Percentiles rank a stretch among this genome's conserved stretches.
These are phyloP conservation scores for Dalbergia cultrata DNA, from an alignment of 306 rosid genomes.

Conservation along the genomic window DNA sequence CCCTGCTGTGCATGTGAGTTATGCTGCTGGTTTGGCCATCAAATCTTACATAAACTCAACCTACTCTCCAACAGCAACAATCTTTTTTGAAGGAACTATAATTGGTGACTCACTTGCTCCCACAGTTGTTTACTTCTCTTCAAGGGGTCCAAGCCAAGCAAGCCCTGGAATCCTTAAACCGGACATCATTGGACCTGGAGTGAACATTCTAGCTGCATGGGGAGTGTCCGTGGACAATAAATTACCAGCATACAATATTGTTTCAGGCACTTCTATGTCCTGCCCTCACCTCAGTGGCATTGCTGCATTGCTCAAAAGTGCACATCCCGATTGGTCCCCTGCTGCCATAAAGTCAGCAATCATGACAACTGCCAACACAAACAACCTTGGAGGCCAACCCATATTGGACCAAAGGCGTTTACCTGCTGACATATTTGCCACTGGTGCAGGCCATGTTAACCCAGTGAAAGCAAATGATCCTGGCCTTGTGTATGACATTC, in stretches of 20 bases:
- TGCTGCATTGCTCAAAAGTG: conserved; percentile 67
- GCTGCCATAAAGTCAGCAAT: conserved; percentile 74
- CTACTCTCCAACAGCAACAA: conserved; percentile 49
- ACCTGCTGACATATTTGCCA: conserved; percentile 62
- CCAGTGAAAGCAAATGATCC: conserved; percentile 62
- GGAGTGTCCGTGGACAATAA: conserved; percentile 50
- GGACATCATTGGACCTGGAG: conserved; percentile 65
- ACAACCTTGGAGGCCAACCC: conserved; percentile 52
- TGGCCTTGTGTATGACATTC: conserved; percentile 59
- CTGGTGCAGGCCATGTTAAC: conserved; percentile 72
- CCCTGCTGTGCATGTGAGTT: conserved; percentile 59
- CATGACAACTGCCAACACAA: conserved; percentile 54
- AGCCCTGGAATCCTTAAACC: conserved; percentile 69
- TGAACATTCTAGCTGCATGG: conserved; percentile 72
- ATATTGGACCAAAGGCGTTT: conserved; percentile 50
- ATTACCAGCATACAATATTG: conserved; percentile 47
- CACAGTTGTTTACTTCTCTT: conserved; percentile 56
- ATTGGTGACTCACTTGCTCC: conserved; percentile 60
- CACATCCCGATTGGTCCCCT: conserved; percentile 77
- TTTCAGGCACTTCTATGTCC: conserved; percentile 69
- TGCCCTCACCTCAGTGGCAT: conserved; percentile 70
- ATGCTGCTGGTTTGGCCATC: conserved; percentile 46
- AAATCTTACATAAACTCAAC: conserved; percentile 55
- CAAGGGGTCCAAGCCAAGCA: conserved; percentile 64
- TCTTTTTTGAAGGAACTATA: conserved; percentile 59